These are phyloP conservation scores for Chamaenerion angustifolium DNA, from an alignment of 345 rosid genomes.

Conservation along the genomic window DNA sequence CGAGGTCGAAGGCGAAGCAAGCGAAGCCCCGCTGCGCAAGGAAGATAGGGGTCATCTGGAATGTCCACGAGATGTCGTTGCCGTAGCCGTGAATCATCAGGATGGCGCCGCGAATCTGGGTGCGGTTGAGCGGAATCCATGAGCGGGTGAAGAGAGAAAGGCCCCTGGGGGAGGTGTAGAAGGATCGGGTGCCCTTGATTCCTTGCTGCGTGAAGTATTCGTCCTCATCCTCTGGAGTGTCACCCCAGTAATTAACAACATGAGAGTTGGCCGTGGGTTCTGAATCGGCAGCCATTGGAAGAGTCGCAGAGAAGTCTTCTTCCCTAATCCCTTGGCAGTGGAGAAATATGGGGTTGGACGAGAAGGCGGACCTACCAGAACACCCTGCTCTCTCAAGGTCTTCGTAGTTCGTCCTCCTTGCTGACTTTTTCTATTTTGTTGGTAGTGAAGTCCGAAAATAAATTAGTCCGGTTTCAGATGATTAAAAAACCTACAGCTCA, in stretches of 20 bases:
- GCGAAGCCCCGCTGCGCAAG: constrained; percentile 71
- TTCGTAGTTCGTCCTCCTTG: too few relatives aligned
- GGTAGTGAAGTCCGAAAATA: too few relatives aligned
- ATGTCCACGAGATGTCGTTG: constrained; percentile 74
- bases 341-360: too few relatives aligned
- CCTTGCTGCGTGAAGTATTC: constrained; percentile 46
- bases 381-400: too few relatives aligned
- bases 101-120: constrained; percentile 53
- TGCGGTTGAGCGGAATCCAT: constrained; percentile 47
- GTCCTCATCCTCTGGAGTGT: constrained; percentile 43
- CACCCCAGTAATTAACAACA: constrained; percentile 61
- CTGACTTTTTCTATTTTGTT: too few relatives aligned
- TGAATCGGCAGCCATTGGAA: not conserved
- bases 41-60: constrained; percentile 56
- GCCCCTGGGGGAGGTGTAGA: constrained; percentile 70
- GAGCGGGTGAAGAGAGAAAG: constrained; percentile 59
- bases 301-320: too few relatives aligned
- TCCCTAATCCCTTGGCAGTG: too few relatives aligned
- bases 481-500: too few relatives aligned
- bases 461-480: too few relatives aligned
- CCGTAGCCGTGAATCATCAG: constrained; percentile 80
- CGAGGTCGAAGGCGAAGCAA: constrained; percentile 66
- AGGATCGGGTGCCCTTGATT: constrained; percentile 37
- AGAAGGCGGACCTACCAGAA: too few relatives aligned
- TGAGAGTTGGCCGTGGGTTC: not conserved